Percentiles rank a stretch among this genome's conserved stretches.
These are phyloP conservation scores for Diaporthe vaccinii DNA, from an alignment of 2,329 filamentous ascomycete species.

Conservation along the genomic window DNA sequence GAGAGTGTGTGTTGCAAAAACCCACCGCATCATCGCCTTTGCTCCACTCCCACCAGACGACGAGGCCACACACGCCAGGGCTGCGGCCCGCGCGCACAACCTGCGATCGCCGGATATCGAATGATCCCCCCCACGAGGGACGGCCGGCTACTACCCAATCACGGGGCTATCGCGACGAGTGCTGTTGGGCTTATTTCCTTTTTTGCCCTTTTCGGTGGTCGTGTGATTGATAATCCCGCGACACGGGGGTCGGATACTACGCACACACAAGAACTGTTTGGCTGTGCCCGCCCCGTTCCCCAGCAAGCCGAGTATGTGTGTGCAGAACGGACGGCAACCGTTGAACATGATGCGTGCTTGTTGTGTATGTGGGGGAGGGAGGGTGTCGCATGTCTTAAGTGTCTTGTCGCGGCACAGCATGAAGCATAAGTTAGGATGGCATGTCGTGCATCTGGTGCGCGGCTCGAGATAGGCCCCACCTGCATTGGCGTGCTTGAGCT, in stretches of 20 bases:
- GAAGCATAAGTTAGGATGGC: constrained; percentile 29
- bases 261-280: too few species aligned
- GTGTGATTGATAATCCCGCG: constrained; percentile 14
- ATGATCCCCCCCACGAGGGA: not conserved
- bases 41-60: not conserved
- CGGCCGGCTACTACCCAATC: not conserved
- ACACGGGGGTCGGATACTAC: not conserved
- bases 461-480: constrained; percentile 25
- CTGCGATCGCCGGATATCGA: constrained; percentile 10
- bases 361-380: not conserved
- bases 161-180: not conserved
- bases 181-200: not conserved
- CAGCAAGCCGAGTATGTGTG: not conserved
- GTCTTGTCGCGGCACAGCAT: constrained; percentile 28
- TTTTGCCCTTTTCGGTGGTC: not conserved
- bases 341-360: not conserved
- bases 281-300: not conserved
- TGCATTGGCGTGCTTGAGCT: constrained; percentile 23
- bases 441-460: constrained; percentile 23
- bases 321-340: not conserved
- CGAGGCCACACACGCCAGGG: constrained; percentile 25
- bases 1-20: not conserved
- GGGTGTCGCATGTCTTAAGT: constrained; percentile 7
- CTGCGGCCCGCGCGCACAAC: constrained; percentile 23
- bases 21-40: not conserved